Percentiles rank a stretch among this genome's conserved stretches.
These are phyloP conservation scores for Lasiosphaeris hirsuta DNA, from an alignment of 495 filamentous ascomycete species.

Conservation along the genomic window DNA sequence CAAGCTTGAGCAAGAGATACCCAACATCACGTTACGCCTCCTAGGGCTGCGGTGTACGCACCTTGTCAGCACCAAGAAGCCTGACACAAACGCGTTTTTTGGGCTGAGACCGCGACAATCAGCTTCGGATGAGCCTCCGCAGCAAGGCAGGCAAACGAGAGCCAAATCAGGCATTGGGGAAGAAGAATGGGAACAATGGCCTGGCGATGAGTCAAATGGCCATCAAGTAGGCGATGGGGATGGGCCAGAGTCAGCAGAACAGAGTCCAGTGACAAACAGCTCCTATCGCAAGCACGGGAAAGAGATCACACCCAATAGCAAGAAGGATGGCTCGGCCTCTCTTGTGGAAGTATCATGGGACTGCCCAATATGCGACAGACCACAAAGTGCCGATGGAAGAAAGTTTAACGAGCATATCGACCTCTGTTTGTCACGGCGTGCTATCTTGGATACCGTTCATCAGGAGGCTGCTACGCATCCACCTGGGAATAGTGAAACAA, in stretches of 20 bases:
- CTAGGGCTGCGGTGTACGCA: constrained; percentile 88
- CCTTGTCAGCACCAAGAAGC: constrained; percentile 78
- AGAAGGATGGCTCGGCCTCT: constrained; percentile 23
- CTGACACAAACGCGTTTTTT: constrained; percentile 72
- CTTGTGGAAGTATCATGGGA: constrained; percentile 60
- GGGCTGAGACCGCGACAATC: constrained; percentile 46
- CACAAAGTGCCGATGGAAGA: constrained; percentile 70
- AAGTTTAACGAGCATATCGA: constrained; percentile 93
- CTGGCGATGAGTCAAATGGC: constrained; percentile 67
- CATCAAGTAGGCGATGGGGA: constrained; percentile 23
- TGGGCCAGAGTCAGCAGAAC: not conserved
- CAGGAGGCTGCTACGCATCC: constrained; percentile 33
- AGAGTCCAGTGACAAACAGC: not conserved
- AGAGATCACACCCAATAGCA: constrained; percentile 49
- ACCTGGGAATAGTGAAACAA: constrained; percentile 3
- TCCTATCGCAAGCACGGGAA: constrained; percentile 44
- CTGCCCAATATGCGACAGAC: constrained; percentile 79
- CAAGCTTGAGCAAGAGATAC: constrained; percentile 83
- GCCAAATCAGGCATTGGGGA: constrained; percentile 23
- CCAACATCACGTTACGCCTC: constrained; percentile 74
- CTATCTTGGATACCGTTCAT: constrained; percentile 78
- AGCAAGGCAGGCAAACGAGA: constrained; percentile 7
- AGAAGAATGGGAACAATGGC: constrained; percentile 62
- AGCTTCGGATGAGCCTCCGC: constrained; percentile 9
- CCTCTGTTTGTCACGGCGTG: constrained; percentile 79